phyloP scores from a whole-genome alignment of 805 yeast genomes.

The Blastobotrys americana region DNA sequence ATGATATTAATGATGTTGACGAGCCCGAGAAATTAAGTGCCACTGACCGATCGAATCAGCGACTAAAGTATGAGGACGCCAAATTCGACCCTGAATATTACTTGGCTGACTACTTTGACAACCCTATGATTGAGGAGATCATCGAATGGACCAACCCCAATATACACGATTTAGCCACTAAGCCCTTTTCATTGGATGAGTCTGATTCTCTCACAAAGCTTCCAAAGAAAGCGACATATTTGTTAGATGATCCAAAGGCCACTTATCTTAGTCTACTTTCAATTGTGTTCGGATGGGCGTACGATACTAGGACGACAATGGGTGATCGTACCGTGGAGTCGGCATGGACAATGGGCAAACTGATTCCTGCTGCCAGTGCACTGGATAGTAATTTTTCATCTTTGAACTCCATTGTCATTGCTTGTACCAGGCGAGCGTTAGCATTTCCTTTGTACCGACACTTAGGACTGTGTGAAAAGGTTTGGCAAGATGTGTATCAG shows the following conservation, averaged over 20 bases:
- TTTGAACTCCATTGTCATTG: constrained; percentile 48
- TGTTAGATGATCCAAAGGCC: constrained; percentile 50
- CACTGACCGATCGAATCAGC: constrained; percentile 54
- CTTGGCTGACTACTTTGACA: constrained; percentile 65
- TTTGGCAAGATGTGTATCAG: constrained; percentile 70
- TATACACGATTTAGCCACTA: not conserved
- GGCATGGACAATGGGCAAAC: constrained; percentile 88
- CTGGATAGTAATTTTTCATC: constrained; percentile 46
- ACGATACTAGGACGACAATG: constrained; percentile 67
- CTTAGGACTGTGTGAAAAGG: constrained; percentile 49
- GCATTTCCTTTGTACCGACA: constrained; percentile 75
- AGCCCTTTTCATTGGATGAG: constrained; percentile 1
- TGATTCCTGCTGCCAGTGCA: constrained; percentile 69
- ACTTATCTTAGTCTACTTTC: constrained; percentile 58
- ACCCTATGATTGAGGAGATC: constrained; percentile 46
- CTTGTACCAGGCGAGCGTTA: constrained; percentile 65
- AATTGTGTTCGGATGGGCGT: constrained; percentile 63
- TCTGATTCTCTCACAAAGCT: constrained; percentile 48
- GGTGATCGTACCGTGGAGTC: constrained; percentile 75
- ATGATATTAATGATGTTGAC: constrained; percentile 82
- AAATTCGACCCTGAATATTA: constrained; percentile 87
- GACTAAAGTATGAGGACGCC: constrained; percentile 58
- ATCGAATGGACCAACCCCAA: constrained; percentile 19
- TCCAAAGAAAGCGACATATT: constrained; percentile 50
- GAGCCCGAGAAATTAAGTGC: constrained; percentile 66